phyloP scores from a whole-genome alignment of 257 asterid species.

The Ehretia macrophylla region DNA sequence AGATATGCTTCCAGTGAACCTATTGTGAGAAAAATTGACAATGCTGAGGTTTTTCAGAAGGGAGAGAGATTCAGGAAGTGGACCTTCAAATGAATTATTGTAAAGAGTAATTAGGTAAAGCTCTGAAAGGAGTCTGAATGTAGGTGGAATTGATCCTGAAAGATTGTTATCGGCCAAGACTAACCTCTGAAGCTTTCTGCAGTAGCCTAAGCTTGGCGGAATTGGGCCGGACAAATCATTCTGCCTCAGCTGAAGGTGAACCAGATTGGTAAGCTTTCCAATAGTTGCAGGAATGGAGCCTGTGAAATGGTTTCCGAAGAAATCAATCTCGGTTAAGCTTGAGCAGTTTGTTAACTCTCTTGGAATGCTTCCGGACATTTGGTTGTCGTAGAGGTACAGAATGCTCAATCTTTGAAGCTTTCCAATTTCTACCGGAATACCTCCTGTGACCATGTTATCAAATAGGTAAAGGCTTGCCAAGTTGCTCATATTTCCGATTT shows the following conservation, averaged over 20 bases:
- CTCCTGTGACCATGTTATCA: conserved; percentile 64
- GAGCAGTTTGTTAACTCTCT: conserved; percentile 67
- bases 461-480: conserved; percentile 48
- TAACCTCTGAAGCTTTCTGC: conserved; percentile 66
- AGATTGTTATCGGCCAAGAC: conserved; percentile 80
- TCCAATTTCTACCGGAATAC: conserved; percentile 67
- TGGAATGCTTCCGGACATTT: conserved; percentile 71
- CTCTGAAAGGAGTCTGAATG: conserved; percentile 57
- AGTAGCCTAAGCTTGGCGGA: conserved; percentile 74
- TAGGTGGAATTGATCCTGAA: conserved; percentile 66
- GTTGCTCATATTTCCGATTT: conserved; percentile 64
- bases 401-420: conserved; percentile 46
- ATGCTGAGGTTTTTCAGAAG: conserved; percentile 63
- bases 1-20: conserved; percentile 53
- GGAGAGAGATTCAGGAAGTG: conserved; percentile 65
- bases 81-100: conserved; percentile 84
- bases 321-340: conserved; percentile 55
- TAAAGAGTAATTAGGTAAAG: conserved; percentile 60
- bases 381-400: conserved; percentile 71
- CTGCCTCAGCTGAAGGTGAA: conserved; percentile 59
- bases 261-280: conserved; percentile 72
- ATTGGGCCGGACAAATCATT: conserved; percentile 67
- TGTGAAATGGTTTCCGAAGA: conserved; percentile 65
- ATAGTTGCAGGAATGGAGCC: conserved; percentile 71
- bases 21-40: conserved; percentile 67